Conservation (phyloP, 1,284 basidiomycete genomes). For the Sporisorium iseilematis-ciliati region DNA sequence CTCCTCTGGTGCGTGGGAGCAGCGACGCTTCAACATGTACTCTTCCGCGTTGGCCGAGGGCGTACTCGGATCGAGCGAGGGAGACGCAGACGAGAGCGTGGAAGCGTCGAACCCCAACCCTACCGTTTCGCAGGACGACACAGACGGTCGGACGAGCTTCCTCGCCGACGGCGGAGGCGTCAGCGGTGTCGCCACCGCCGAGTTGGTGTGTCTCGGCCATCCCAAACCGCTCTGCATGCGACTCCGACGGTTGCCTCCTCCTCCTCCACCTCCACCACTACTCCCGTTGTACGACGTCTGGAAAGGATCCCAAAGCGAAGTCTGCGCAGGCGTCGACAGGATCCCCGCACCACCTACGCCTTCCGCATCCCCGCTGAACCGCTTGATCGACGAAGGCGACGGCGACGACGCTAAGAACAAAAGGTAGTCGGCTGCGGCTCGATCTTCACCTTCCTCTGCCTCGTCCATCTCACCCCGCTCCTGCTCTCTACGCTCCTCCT, state of each 20-base stretch:
- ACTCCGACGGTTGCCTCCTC: conserved; percentile 12
- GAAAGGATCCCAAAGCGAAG: conserved; percentile 46
- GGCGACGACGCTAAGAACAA: conserved; percentile 38
- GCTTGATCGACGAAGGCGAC: conserved; percentile 37
- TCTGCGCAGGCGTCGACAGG: conserved; percentile 41
- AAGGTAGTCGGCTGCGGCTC: conserved; percentile 43
- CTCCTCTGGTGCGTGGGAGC: conserved; percentile 6
- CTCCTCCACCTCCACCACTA: conserved; percentile 5
- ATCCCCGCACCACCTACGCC: conserved; percentile 9
- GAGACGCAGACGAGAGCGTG: conserved; percentile 8
- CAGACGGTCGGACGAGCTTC: background rate
- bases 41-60: conserved; percentile 30
- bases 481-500: background rate
- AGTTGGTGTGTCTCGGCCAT: conserved; percentile 9
- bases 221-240: conserved; percentile 6
- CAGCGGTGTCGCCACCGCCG: conserved; percentile 2
- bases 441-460: conserved; percentile 21
- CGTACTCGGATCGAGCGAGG: background rate
- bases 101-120: conserved; percentile 23
- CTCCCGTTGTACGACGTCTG: background rate
- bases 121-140: background rate
- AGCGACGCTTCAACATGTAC: conserved; percentile 22
- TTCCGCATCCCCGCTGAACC: conserved; percentile 20
- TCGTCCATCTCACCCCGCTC: too few relatives aligned
- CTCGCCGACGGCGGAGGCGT: conserved; percentile 26